Conservation (phyloP, 2,329 filamentous ascomycete species). For the Venturia nashicola region DNA sequence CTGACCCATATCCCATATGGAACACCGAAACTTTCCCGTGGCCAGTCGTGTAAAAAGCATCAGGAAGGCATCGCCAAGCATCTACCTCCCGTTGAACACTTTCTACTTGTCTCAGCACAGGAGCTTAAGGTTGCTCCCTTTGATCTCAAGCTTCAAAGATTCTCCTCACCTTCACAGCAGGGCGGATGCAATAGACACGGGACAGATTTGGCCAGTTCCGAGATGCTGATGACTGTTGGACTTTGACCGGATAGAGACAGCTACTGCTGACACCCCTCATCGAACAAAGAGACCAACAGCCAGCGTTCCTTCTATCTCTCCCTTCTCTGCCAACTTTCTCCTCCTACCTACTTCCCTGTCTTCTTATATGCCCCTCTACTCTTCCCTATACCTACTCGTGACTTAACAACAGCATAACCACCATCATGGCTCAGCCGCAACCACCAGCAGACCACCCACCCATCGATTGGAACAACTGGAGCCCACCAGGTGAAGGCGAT, state of each 20-base stretch:
- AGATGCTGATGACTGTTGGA: background rate
- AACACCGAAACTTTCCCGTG: no score
- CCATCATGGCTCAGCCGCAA: background rate
- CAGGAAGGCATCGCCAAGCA: background rate
- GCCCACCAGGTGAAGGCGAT: conserved; percentile 9
- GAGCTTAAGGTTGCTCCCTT: background rate
- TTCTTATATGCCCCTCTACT: background rate
- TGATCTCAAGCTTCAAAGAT: background rate
- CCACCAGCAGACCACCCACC: conserved; percentile 9
- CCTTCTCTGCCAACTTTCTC: background rate
- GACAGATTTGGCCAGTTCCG: background rate
- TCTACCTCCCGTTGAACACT: background rate
- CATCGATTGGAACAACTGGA: conserved; percentile 11
- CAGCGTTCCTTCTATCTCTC: background rate
- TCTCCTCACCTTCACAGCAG: background rate
- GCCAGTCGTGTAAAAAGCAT: no score
- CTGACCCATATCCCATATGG: background rate
- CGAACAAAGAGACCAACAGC: background rate
- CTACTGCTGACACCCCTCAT: background rate
- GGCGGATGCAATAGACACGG: background rate
- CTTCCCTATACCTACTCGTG: background rate
- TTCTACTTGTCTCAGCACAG: background rate
- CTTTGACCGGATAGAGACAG: background rate
- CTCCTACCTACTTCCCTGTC: background rate
- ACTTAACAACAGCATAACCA: background rate